Base-by-base conservation (phyloP, 176 grass and related monocot species). In the Zea luxurians region DNA sequence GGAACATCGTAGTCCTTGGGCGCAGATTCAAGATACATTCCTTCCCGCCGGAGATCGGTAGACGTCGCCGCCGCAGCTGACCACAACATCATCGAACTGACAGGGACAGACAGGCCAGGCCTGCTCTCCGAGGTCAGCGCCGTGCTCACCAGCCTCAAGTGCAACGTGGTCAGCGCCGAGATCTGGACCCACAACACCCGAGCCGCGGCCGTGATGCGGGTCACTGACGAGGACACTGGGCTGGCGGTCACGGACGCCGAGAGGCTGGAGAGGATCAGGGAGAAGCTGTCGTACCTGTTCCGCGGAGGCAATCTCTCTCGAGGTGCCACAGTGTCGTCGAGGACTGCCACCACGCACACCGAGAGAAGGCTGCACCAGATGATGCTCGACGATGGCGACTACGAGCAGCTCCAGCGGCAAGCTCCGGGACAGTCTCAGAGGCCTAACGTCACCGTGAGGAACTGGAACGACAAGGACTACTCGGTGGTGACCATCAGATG, bases 181-280 rank as follows among this genome's bases (percentile, higher is more conserved):
- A 89, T 96, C n/a, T 96, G 93, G 93, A 96, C 93, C 55, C 93
- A 96, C 71, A 92, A 96, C 45, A 78, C 79, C 41, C 84, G 87
- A 74, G 93, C 89, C 13, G 93, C 93, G 2, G 93, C 93, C 0
- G 84, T 96, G 67, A 96, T 96, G 82, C 78, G 64, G 35, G 89
- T 96, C 11, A 96, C 79, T 0, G 89, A 96, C 16, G 75, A 96
- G 76, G 78, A 78, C 62, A 86, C 89, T 0, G 72, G 67, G 10
- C 48, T 79, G 40, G 89, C 93, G 0, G 57, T 96, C 80, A 78
- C 78, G 0, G 84, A 92, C 0, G 3, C 64, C 3, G 78, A 81
- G 47, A 84, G 54, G 79, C 79, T 96, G 20, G 59, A 78, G 37
- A 43, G 17, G 74, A 92, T 96, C 16, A 90, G 75, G 78, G 86